Percentiles rank a stretch among this genome's conserved stretches.
Evolutionary conservation across 2,329 filamentous ascomycete species (phyloP).

Genomic region (Ceratocystis variospora): DNA sequence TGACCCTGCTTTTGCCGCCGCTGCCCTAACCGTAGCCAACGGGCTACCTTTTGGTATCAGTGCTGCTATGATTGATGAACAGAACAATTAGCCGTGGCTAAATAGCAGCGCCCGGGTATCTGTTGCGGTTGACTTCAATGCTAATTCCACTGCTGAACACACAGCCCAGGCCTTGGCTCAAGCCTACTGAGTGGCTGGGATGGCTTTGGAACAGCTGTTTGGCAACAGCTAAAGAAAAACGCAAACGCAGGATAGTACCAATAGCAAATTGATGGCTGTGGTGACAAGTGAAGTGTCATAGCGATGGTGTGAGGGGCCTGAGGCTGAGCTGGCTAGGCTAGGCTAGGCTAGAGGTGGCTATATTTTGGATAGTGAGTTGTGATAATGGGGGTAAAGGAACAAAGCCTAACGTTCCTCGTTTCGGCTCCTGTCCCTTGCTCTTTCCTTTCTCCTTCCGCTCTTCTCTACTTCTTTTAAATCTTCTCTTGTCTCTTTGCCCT

Average conservation of each 20-base stretch:
- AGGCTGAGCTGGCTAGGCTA: too few relatives aligned
- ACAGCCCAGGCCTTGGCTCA: not conserved
- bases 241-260: too few relatives aligned
- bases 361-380: too few relatives aligned
- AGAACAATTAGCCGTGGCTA: not conserved
- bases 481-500: too few relatives aligned
- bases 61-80: not conserved
- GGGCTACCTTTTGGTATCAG: not conserved
- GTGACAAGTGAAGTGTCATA: too few relatives aligned
- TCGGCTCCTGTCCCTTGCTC: not conserved
- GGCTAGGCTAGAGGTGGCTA: too few relatives aligned
- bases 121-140: too few relatives aligned
- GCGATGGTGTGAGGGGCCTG: too few relatives aligned
- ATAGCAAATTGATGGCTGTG: too few relatives aligned
- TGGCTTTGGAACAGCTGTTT: too few relatives aligned
- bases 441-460: not conserved
- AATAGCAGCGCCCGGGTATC: not conserved
- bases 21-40: not conserved
- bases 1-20: slow-evolving; percentile 13
- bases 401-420: not conserved
- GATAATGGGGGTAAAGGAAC: not conserved
- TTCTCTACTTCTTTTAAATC: not conserved
- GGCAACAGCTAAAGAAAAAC: too few relatives aligned
- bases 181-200: not conserved
- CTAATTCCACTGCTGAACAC: not conserved